Base-by-base conservation (phyloP, 2,329 filamentous ascomycete genomes). In the Fusarium camptoceras region DNA sequence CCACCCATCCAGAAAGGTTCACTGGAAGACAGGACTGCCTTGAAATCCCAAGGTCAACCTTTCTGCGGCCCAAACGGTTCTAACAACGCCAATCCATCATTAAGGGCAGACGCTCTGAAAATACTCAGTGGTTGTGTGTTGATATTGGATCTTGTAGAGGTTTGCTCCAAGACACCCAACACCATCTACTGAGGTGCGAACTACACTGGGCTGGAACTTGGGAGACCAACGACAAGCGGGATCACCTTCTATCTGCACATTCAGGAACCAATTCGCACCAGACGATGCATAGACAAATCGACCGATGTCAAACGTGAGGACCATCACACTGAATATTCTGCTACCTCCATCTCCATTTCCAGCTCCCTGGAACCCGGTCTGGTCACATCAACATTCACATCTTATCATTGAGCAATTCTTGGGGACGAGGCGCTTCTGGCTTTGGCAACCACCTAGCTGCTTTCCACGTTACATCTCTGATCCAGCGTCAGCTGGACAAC, bases 231-330 rank as follows among this genome's bases (percentile, higher is more conserved):
- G 49, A 42, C 28, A 59, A 62, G 46, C 59, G 59, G 48, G 58
- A 65, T 62, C 43, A 31, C 48, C 50, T 63, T 59, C 47, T 39
- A 48, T 69, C 56, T 73, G 54, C 68, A 64, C 66, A 57, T 70
- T 55, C 60, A 66, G 60, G 54, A 61, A 62, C 62, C 51, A 64
- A 51, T 64, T 55, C 63, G 48, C 60, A 60, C 39, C 69, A 73
- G 60, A 74, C 73, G 55, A 75, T 75, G 73, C 66, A 68, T 75
- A 62, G 59, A 61, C 51, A 67, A 55, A 67, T 62, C 62, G 25
- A 66, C 56, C 57, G 53, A 64, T 67, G 42, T 61, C 64, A 65
- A 69, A 73, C 59, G 62, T 75, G 72, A 75, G 66, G 56, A 70
- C 55, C 50, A 71, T 72, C 70, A 66, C 68, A 71, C 56, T 71